A percentile compares a stretch with the other conserved stretches of the same genome.
phyloP scores from a whole-genome alignment of 106 monocot genomes.

The Iris macrosiphon region DNA sequence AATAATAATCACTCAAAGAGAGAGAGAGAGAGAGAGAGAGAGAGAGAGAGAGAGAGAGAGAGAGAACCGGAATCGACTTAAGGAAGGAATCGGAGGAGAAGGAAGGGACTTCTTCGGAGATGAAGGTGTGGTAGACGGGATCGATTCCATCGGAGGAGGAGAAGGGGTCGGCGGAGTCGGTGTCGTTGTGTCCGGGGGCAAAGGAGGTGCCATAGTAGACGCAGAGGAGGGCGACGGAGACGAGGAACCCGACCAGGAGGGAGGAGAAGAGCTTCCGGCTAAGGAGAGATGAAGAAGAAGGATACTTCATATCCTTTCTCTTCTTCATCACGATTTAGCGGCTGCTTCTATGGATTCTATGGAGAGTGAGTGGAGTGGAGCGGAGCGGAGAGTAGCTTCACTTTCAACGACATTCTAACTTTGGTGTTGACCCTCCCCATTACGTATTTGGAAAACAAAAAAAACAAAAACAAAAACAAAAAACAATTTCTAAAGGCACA shows the following conservation, averaged over 20 bases:
- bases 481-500: no score
- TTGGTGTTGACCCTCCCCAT: no score
- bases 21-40: not conserved
- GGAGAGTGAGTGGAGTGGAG: no score
- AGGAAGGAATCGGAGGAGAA: not conserved
- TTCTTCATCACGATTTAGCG: no score
- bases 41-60: no score
- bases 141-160: constrained; percentile 9
- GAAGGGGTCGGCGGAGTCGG: not conserved
- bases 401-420: no score
- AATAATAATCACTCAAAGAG: not conserved
- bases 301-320: no score
- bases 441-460: no score
- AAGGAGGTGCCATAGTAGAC: constrained; percentile 78
- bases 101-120: not conserved
- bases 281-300: no score
- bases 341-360: no score
- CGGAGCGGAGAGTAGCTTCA: no score
- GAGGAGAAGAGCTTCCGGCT: constrained; percentile 46
- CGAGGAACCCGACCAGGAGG: constrained; percentile 34
- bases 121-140: not conserved
- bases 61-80: constrained; percentile 60
- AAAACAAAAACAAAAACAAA: no score
- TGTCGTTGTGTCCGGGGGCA: constrained; percentile 30
- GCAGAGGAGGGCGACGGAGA: constrained; percentile 62